Evolutionary conservation across 2,329 filamentous ascomycete species (phyloP), one percentile per base, ranked within the genome.

Genomic region (Seiridium unicorne): DNA sequence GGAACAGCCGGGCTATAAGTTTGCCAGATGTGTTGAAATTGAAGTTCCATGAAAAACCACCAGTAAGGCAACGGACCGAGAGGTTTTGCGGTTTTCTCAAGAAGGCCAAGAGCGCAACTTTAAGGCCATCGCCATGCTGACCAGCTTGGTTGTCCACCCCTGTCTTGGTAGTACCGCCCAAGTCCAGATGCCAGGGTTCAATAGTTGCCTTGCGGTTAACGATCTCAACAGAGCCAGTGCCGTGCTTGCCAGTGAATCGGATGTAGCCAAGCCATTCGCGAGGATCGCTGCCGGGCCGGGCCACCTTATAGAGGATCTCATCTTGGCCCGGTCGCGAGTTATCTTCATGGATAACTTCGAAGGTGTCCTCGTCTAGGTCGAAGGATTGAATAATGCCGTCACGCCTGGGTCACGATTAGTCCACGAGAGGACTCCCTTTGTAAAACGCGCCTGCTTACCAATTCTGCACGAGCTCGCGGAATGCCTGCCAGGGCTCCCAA

Each of bases 401-500:
- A 60, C 66, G 63, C 72, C 69, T 74, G 54, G 5, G 4, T 32
- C 7, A 36, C 2, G 42, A 51, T 63, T 34, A 62, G 57, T 13
- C 2, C 38, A 8, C 13, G 7, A 42, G 38, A 42, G 18, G 18
- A 26, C 18, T 26, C 18, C 18, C 18, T 13, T 42, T 42, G 38
- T 42, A 42, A 7, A 13, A 42, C 38, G 7, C 13, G 38, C 18
- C 11, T 40, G 55, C 63, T 49, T 62, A 70, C 73, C 71, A 74
- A 60, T 74, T 73, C 51, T 73, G 71, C 26, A 73, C 62, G 3
- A 74, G 59, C 61, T 74, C 73, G 13, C 71, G 66, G 34, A 75
- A 74, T 4, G 72, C 72, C 57, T 73, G 61, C n/a, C 60, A 49
- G 4, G 61, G 54, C n/a, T 44, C 48, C 62, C 62, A 63, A 35